These are phyloP conservation scores for Ilyonectria sp. DNA, from an alignment of 2,329 filamentous ascomycete species.

Conservation along the genomic window DNA sequence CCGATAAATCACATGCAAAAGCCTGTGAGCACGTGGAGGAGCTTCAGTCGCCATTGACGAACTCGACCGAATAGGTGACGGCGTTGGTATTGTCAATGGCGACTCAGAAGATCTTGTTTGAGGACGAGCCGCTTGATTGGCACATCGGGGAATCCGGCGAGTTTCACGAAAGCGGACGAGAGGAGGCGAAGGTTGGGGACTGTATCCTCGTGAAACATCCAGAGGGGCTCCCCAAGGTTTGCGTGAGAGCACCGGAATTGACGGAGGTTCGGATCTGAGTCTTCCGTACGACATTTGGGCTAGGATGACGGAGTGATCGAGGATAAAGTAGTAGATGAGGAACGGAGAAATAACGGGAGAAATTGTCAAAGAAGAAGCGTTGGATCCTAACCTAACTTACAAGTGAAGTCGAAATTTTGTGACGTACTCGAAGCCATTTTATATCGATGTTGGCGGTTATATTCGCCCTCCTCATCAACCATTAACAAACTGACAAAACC, in stretches of 20 bases:
- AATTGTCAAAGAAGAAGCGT: background rate
- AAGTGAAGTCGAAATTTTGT: background rate
- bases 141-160: conserved; percentile 41
- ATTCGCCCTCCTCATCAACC: too few relatives aligned
- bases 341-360: background rate
- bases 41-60: background rate
- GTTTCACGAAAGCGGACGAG: conserved; percentile 39
- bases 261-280: background rate
- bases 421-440: background rate
- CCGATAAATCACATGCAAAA: background rate
- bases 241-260: conserved; percentile 16
- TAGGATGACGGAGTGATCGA: background rate
- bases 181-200: conserved; percentile 26
- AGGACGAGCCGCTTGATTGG: conserved; percentile 41
- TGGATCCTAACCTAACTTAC: background rate
- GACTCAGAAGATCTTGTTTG: conserved; percentile 33
- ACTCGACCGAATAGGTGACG: conserved; percentile 42
- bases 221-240: conserved; percentile 11
- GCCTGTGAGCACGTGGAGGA: background rate
- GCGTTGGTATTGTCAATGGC: conserved; percentile 35
- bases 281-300: background rate
- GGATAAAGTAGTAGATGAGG: background rate
- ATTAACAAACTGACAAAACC: too few relatives aligned
- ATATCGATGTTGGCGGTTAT: background rate
- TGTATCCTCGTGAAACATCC: conserved; percentile 23